Base-by-base conservation (phyloP, 306 rosid genomes). In the Comarum palustre region DNA sequence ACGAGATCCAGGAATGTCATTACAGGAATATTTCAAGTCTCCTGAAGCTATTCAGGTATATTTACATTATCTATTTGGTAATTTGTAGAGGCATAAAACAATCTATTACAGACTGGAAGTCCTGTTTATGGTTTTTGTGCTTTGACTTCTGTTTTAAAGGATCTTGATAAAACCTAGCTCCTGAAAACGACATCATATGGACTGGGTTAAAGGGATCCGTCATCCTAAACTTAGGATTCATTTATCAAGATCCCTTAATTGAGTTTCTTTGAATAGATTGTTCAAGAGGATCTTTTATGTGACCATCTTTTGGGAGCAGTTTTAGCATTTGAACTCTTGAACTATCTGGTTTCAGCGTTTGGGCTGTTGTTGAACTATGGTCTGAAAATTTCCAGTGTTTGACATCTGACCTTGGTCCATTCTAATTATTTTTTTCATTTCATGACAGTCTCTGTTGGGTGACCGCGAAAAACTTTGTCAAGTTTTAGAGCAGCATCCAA, bases 401-500 rank as follows among this genome's bases (percentile, higher is more conserved):
- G 32, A 36, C 62, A 38, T 73, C 69, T 62, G 51, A 39, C 69
- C 50, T 4, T 17, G 50, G 20, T 43, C 68, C 15, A 19, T 47
- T 68, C 71, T 83, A 48, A n/a, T 51, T 73, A 24, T 66, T 57
- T 24, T 27, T 55, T 46, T 66, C 83, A 71, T 86, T 81, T 41
- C 32, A 58, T 86, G 81, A 81, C 96, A 94, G 99, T 88, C 96
- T 77, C 84, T 94, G 66, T 76, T 94, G 84, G 86, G 96, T 24
- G 97, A 94, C 80, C 85, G 93, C 27, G 97, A 89, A 70, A 91
- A 94, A 74, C 96, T 94, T 72, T 91, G 99, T 82, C 95, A 91
- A 84, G 95, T 94, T 69, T 86, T 94, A 90, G 99, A 94, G 92
- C 96, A 94, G 88, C 93, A 94, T 85, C 99, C 97, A 12, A 94